Percentiles rank a stretch among this genome's conserved stretches.
Conservation (phyloP, 441 rosid species). For the Jatropha podagrica region DNA sequence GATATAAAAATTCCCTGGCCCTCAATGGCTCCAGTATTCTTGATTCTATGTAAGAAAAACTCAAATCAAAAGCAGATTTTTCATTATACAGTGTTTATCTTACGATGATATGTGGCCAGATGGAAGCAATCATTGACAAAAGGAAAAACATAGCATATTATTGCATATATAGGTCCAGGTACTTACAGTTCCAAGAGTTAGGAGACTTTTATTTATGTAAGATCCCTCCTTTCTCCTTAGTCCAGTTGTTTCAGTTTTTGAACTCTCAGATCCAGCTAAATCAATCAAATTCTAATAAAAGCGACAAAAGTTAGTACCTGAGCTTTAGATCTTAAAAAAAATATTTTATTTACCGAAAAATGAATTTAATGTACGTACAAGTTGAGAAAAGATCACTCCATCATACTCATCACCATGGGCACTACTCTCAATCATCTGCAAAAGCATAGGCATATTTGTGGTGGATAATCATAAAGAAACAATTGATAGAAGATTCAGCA, state of each 20-base stretch:
- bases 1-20: neutral
- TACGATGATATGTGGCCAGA: neutral
- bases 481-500: neutral
- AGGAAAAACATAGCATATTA: neutral
- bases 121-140: slow-evolving; percentile 1
- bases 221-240: slow-evolving; percentile 98
- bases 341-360: slow-evolving; percentile 13
- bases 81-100: neutral
- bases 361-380: slow-evolving; percentile 50
- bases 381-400: slow-evolving; percentile 99
- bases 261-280: slow-evolving; percentile 99
- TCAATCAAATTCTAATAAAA: slow-evolving; percentile 89
- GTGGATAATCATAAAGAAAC: slow-evolving; percentile 6
- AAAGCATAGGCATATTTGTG: slow-evolving; percentile 27
- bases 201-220: slow-evolving; percentile 98
- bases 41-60: neutral
- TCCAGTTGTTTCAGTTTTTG: slow-evolving; percentile 99
- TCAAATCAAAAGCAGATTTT: neutral
- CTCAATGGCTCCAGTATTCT: neutral
- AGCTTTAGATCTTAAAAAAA: slow-evolving; percentile 20
- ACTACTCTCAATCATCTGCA: slow-evolving; percentile 99
- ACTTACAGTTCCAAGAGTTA: slow-evolving; percentile 98
- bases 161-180: slow-evolving; percentile 11
- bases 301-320: slow-evolving; percentile 19
- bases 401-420: slow-evolving; percentile 96